Base-by-base conservation (phyloP, 306 rosid genomes). In the Prosopis cineraria region DNA sequence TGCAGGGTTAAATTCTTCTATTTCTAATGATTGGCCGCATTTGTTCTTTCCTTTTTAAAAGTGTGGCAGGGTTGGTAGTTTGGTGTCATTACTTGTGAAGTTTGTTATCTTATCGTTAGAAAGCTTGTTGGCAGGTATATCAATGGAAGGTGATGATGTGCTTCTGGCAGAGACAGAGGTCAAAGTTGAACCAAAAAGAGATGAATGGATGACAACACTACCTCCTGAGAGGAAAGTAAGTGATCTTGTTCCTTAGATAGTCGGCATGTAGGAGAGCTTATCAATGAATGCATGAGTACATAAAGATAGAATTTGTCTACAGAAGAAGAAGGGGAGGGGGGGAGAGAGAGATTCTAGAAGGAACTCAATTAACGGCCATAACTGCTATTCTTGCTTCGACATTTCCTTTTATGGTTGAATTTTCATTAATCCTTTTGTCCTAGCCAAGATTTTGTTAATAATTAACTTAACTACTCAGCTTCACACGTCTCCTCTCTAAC, bases 141-240 rank as follows among this genome's bases (percentile, higher is more conserved):
- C 98, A 59, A 90, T 94, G 97, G 97, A 94, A 72, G 98, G 98
- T 70, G 98, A 94, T 90, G 98, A 94, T 36, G 96, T 84, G 84
- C 96, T 94, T 67, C 78, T 94, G 81, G 94, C 89, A 66, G 84
- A 88, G 85, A 76, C 88, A 68, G 95, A 94, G 63, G 91, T 89
- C 59, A 89, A 89, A 84, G 92, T 48, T 68, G 89, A 87, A 64
- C 97, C 93, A 37, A 85, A 78, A 82, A 89, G 98, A 85, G 98
- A 94, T 50, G 97, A 94, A 74, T 94, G 97, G 98, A 94, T 94
- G 98, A 94, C 98, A 78, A 85, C 90, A 48, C 74, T 92, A 44
- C 98, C 98, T 44, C 98, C 98, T 0, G 97, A 94, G 85, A 84
- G 89, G 80, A 90, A 82, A 84, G 98, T 92, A 85, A 85, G 89